phyloP scores from a whole-genome alignment of 805 yeast genomes.

The Ogataea angusta region DNA sequence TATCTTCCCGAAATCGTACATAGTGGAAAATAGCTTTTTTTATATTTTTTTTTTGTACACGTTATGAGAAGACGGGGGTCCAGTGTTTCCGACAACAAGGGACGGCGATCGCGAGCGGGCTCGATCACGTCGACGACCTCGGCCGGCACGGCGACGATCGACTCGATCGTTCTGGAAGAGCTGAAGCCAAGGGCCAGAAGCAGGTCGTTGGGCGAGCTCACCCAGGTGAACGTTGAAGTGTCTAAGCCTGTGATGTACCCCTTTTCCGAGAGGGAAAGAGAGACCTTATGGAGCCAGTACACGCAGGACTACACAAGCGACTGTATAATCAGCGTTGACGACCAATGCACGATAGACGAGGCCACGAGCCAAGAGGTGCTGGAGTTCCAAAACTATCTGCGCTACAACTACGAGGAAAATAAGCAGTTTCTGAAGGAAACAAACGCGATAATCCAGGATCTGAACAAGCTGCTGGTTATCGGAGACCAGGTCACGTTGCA shows the following conservation, averaged over 20 bases:
- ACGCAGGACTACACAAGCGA: conserved; percentile 41
- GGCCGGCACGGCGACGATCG: neutral
- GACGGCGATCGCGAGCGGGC: conserved; percentile 45
- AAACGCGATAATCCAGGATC: conserved; percentile 39
- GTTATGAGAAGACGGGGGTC: conserved; percentile 24
- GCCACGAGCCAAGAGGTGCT: conserved; percentile 34
- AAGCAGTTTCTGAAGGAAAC: conserved; percentile 44
- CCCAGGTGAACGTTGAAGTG: neutral
- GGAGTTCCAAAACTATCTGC: conserved; percentile 37
- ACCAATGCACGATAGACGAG: conserved; percentile 39
- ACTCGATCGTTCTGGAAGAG: neutral
- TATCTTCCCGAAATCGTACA: conserved; percentile 6
- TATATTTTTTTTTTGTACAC: conserved; percentile 10
- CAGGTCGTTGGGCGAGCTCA: neutral
- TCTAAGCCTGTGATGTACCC: conserved; percentile 28
- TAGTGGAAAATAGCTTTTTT: conserved; percentile 1
- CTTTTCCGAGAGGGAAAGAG: conserved; percentile 37
- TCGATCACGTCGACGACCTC: conserved; percentile 45
- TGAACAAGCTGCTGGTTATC: conserved; percentile 46
- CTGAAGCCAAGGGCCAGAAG: neutral
- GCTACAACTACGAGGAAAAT: conserved; percentile 26
- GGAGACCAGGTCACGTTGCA: conserved; percentile 59
- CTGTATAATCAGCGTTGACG: conserved; percentile 37
- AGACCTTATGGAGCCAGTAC: conserved; percentile 33
- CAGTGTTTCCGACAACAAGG: conserved; percentile 21